Base-by-base conservation (phyloP, 202 grass and related monocot species). In the Digitaria exilis region DNA sequence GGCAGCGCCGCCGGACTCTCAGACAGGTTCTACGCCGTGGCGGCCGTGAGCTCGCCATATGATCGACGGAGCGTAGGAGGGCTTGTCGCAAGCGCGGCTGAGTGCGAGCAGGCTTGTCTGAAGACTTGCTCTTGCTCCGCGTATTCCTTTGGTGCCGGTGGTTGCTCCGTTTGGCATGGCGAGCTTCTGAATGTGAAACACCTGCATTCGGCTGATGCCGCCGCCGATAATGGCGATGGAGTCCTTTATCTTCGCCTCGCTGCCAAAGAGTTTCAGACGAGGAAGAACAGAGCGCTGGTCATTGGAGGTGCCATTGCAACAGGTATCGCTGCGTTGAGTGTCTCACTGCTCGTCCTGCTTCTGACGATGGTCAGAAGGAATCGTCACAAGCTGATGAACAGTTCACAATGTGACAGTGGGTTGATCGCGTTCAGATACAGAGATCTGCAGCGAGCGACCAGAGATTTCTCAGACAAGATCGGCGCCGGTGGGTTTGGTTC, bases 401-500 rank as follows among this genome's bases (percentile, higher is more conserved):
- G 13, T 21, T 22, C 16, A 56, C 0, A 55, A 0, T 43, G 56
- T 25, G 45, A 75, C 9, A 30, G 19, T 48, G 50, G 22, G 18
- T 22, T 89, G 13, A 29, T 69, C 3, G 31, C 81, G 13, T 89
- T 89, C 58, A 54, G 32, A 15, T 89, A 84, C 32, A 37, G 42
- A 1, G 81, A 84, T 43, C 9, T 89, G 68, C 65, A 75, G 45
- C 28, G 45, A 19, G 46, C 56, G 21, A 89, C 87, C 0, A 80
- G 75, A 9, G 84, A 88, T 28, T 88, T 88, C 39, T 39, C 80
- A 12, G 52, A 79, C 8, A 88, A 65, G 54, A 35, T 88, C 2
- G 86, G 86, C 2, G 74, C 54, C 25, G 80, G 86, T 6, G 67
- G 75, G 1, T 88, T 88, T 3, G 87, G 87, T 4, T 80, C 76